Evolutionary conservation across 2,329 filamentous ascomycete species (phyloP).

Genomic region (Alternaria longipes): DNA sequence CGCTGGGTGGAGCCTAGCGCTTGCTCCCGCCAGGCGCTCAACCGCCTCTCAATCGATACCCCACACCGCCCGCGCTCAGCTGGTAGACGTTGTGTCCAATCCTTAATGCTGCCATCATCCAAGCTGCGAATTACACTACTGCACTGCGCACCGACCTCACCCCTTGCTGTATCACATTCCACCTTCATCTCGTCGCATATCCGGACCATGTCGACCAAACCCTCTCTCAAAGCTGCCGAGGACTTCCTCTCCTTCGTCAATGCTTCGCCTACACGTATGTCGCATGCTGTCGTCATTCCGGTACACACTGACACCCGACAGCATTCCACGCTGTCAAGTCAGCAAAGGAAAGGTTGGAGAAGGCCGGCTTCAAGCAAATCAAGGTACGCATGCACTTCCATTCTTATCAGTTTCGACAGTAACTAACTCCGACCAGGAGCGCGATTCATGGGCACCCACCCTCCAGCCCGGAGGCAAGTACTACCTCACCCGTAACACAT

Average conservation of each 20-base stretch:
- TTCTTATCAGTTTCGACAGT: too few relatives aligned
- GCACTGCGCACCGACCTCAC: slow-evolving; percentile 22
- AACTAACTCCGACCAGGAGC: slow-evolving; percentile 65
- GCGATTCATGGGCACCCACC: slow-evolving; percentile 83
- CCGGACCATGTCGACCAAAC: slow-evolving; percentile 49
- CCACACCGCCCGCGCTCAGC: slow-evolving; percentile 18
- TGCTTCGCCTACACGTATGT: slow-evolving; percentile 88
- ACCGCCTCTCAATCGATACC: slow-evolving; percentile 19
- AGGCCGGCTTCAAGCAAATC: slow-evolving; percentile 87
- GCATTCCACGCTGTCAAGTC: slow-evolving; percentile 93
- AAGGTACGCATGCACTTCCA: slow-evolving; percentile 51
- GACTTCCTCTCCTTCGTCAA: slow-evolving; percentile 96
- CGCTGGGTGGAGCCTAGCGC: slow-evolving; percentile 4
- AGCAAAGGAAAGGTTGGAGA: slow-evolving; percentile 76
- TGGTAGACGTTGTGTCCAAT: slow-evolving; percentile 29
- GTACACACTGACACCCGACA: slow-evolving; percentile 50
- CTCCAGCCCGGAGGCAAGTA: slow-evolving; percentile 91
- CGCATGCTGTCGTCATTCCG: not conserved
- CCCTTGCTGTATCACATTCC: slow-evolving; percentile 17
- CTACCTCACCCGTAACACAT: slow-evolving; percentile 92
- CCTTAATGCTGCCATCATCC: slow-evolving; percentile 26
- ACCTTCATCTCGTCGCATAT: slow-evolving; percentile 27
- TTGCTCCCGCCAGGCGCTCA: slow-evolving; percentile 12
- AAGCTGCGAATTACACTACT: slow-evolving; percentile 20
- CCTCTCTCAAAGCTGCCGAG: slow-evolving; percentile 64